A percentile compares a stretch with the other conserved stretches of the same genome.
These are phyloP conservation scores for Claviceps sp. DNA, from an alignment of 2,329 filamentous ascomycete genomes.

Conservation along the genomic window DNA sequence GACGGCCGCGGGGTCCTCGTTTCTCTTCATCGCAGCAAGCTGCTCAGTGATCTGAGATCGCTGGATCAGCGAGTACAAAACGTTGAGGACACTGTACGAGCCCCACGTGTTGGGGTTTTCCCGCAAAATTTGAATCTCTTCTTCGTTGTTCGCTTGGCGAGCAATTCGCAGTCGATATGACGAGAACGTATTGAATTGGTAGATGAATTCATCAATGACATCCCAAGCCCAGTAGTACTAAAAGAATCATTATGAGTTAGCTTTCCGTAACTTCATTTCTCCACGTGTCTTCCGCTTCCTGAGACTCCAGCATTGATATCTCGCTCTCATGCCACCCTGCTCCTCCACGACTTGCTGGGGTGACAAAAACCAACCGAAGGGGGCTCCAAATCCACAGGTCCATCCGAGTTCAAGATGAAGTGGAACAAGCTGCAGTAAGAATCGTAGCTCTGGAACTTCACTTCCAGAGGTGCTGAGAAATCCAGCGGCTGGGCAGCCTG, in stretches of 20 bases:
- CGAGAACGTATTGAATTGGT: conserved; percentile 99
- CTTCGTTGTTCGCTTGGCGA: conserved; percentile 68
- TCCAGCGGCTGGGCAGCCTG: conserved; percentile 91
- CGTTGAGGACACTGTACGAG: conserved; percentile 98
- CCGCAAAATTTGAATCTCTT: conserved; percentile 80
- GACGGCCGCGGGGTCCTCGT: conserved; percentile 75
- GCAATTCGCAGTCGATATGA: conserved; percentile 90
- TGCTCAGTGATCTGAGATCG: conserved; percentile 97
- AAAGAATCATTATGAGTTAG: neutral
- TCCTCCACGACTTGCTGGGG: neutral
- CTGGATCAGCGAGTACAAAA: conserved; percentile 97
- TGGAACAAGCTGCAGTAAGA: conserved; percentile 99
- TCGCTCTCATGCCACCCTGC: neutral
- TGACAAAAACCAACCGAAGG: conserved; percentile 58
- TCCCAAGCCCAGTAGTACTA: conserved; percentile 99
- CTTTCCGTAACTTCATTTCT: neutral
- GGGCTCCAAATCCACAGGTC: conserved; percentile 93
- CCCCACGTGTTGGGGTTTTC: conserved; percentile 99
- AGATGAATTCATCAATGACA: conserved; percentile 99
- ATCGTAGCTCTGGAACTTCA: conserved; percentile 98
- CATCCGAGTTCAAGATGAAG: conserved; percentile 97
- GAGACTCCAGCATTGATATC: neutral
- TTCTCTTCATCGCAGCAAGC: conserved; percentile 83
- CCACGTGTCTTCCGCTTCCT: neutral
- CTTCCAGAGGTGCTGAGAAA: conserved; percentile 88